Evolutionary conservation across 495 filamentous ascomycete species (phyloP).

Genomic region (Mytilinidion resinicola): DNA sequence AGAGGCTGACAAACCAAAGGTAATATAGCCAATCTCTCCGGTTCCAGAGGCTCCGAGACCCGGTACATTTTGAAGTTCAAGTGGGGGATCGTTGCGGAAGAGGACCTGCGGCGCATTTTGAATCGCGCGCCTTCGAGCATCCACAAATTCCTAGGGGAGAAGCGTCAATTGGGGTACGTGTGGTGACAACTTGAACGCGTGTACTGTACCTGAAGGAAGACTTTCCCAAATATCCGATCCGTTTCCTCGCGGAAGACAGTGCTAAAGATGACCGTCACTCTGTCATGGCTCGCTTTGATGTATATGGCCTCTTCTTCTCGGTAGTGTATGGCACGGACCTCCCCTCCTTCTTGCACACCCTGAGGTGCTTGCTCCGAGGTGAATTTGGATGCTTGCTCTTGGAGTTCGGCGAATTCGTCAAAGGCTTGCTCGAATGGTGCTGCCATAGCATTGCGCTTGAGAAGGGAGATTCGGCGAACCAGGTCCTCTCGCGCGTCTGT

Average conservation of each 20-base stretch:
- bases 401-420: slow-evolving; percentile 77
- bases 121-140: slow-evolving; percentile 86
- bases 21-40: slow-evolving; percentile 91
- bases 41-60: slow-evolving; percentile 65
- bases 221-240: slow-evolving; percentile 92
- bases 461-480: slow-evolving; percentile 72
- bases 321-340: slow-evolving; percentile 95
- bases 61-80: slow-evolving; percentile 81
- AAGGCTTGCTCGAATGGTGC: slow-evolving; percentile 96
- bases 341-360: slow-evolving; percentile 77
- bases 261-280: slow-evolving; percentile 98
- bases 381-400: slow-evolving; percentile 82
- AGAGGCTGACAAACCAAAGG: slow-evolving; percentile 66
- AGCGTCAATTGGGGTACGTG: slow-evolving; percentile 1
- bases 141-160: slow-evolving; percentile 75
- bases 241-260: slow-evolving; percentile 97
- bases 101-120: slow-evolving; percentile 99
- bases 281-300: slow-evolving; percentile 92
- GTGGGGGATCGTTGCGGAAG: slow-evolving; percentile 87
- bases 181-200: neutral
- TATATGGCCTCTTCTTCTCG: slow-evolving; percentile 99
- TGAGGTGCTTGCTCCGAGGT: slow-evolving; percentile 87
- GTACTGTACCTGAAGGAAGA: slow-evolving; percentile 61
- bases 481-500: slow-evolving; percentile 75
- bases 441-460: slow-evolving; percentile 98